Percentiles rank a stretch among this genome's conserved stretches.
Evolutionary conservation across 2,329 filamentous ascomycete genomes (phyloP).

Genomic region (Knoxdaviesia capensis): DNA sequence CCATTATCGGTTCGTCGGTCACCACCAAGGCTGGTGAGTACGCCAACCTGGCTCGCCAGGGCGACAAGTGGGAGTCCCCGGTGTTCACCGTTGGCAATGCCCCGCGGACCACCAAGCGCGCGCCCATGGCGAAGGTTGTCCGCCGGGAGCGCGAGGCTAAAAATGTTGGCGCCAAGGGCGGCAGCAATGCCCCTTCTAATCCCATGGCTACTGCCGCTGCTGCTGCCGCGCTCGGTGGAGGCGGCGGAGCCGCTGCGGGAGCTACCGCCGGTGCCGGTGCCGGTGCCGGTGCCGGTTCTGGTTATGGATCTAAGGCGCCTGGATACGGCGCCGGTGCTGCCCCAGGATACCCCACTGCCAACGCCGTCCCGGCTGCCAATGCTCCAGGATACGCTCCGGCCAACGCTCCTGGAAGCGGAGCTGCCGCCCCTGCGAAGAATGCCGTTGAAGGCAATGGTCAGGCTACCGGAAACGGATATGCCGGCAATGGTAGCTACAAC

Average conservation of each 20-base stretch:
- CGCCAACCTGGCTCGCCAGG: conserved; percentile 69
- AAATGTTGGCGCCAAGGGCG: no score
- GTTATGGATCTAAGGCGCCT: not conserved
- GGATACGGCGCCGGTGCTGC: no score
- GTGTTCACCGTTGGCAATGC: conserved; percentile 78
- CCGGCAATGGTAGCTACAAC: no score
- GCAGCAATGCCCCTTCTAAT: no score
- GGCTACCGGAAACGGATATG: no score
- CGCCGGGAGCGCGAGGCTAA: not conserved
- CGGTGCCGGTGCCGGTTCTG: not conserved
- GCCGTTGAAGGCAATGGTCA: no score
- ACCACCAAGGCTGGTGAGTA: conserved; percentile 89
- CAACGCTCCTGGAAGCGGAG: no score
- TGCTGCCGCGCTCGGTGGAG: not conserved
- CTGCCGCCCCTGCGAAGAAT: no score
- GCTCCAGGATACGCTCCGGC: no score
- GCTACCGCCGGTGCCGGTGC: not conserved
- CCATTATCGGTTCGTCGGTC: conserved; percentile 37
- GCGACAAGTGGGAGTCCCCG: conserved; percentile 85
- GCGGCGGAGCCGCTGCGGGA: not conserved
- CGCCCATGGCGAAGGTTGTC: conserved; percentile 29
- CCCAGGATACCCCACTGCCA: no score
- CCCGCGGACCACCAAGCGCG: conserved; percentile 50
- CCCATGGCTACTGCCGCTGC: no score
- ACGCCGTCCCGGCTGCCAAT: no score